phyloP scores from a whole-genome alignment of 805 yeast species.

The Teunomyces gatunensis region DNA sequence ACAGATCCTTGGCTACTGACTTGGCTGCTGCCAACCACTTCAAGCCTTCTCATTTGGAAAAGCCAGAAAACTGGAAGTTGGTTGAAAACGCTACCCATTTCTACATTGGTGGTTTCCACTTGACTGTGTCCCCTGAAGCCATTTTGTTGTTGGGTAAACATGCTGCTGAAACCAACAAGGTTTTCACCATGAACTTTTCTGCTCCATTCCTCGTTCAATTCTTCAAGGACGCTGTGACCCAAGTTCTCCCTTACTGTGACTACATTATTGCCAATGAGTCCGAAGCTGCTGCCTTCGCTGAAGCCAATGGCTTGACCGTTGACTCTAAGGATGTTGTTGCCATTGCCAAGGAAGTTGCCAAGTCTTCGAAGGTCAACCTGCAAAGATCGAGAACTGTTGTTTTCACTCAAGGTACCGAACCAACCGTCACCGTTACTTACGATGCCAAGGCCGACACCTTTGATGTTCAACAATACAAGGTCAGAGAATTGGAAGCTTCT shows the following conservation, averaged over 20 bases:
- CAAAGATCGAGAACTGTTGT: conserved; percentile 78
- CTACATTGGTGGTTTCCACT: conserved; percentile 99
- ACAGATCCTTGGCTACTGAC: conserved; percentile 94
- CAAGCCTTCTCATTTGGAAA: conserved; percentile 81
- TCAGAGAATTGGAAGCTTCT: conserved; percentile 63
- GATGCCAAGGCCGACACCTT: conserved; percentile 46
- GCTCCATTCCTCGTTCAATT: conserved; percentile 97
- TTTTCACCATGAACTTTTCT: conserved; percentile 79
- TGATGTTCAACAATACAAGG: conserved; percentile 55
- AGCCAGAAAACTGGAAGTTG: conserved; percentile 83
- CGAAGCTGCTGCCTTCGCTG: conserved; percentile 93
- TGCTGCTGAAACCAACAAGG: conserved; percentile 79
- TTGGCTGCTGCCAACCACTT: conserved; percentile 98
- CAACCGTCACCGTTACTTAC: conserved; percentile 75
- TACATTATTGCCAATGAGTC: conserved; percentile 92
- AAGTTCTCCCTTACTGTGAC: conserved; percentile 82
- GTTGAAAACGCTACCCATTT: conserved; percentile 78
- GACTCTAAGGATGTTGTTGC: conserved; percentile 58
- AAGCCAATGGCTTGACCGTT: conserved; percentile 63
- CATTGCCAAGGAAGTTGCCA: conserved; percentile 81
- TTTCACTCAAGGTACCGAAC: conserved; percentile 93
- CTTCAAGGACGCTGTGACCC: conserved; percentile 87
- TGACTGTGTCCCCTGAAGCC: conserved; percentile 96
- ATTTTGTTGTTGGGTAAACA: conserved; percentile 86
- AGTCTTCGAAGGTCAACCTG: conserved; percentile 69